Percentiles rank a stretch among this genome's conserved stretches.
Conservation (phyloP, 805 yeast genomes). For the Teunomyces pallodes region DNA sequence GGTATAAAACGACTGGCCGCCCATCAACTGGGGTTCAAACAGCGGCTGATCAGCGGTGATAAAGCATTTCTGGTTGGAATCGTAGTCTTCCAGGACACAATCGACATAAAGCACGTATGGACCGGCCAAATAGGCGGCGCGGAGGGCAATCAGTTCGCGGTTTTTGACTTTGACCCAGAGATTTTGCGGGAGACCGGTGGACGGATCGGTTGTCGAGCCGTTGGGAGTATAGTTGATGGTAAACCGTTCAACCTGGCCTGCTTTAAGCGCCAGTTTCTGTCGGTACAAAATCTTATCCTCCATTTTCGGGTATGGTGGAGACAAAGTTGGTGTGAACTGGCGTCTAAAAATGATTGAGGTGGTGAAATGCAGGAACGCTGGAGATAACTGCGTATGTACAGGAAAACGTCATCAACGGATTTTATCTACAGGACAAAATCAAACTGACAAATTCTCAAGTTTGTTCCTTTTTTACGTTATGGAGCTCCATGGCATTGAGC, state of each 20-base stretch:
- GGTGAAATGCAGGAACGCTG: neutral
- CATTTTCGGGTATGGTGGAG: neutral
- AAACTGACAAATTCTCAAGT: no score
- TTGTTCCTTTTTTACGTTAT: neutral
- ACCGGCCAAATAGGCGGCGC: slow-evolving; percentile 86
- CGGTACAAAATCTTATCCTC: slow-evolving; percentile 27
- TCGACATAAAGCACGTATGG: slow-evolving; percentile 87
- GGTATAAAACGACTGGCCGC: slow-evolving; percentile 61
- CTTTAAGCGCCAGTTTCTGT: slow-evolving; percentile 44
- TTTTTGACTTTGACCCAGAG: slow-evolving; percentile 64
- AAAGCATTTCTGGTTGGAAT: slow-evolving; percentile 50
- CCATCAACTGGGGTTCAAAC: slow-evolving; percentile 67
- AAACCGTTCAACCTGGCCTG: slow-evolving; percentile 61
- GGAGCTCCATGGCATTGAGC: slow-evolving; percentile 57
- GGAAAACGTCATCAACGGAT: no score
- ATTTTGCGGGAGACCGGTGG: slow-evolving; percentile 17
- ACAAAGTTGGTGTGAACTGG: neutral
- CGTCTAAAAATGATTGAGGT: neutral
- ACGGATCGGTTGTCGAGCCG: slow-evolving; percentile 11
- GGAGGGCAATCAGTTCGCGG: slow-evolving; percentile 63
- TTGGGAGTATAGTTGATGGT: slow-evolving; percentile 48
- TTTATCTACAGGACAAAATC: no score
- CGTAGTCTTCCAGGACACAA: slow-evolving; percentile 65
- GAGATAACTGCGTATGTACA: no score
- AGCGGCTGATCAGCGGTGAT: slow-evolving; percentile 76